These are phyloP conservation scores for Cardamine resedifolia DNA, from an alignment of 345 rosid genomes.

Conservation along the genomic window DNA sequence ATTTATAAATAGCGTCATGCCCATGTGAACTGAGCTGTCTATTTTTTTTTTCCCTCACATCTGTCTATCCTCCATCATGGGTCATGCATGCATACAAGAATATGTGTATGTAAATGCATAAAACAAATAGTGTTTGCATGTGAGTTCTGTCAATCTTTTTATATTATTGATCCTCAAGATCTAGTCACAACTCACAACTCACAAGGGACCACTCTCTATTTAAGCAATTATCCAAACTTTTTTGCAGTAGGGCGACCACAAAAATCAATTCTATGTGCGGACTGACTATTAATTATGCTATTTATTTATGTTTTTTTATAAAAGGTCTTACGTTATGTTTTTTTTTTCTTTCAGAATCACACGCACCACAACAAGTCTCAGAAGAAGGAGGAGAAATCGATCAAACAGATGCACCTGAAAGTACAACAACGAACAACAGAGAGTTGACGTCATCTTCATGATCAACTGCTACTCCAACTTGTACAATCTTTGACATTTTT, in stretches of 20 bases:
- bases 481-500: slow-evolving; percentile 37
- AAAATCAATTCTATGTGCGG: slow-evolving; percentile 16
- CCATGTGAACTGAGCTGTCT: slow-evolving; percentile 43
- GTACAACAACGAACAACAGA: slow-evolving; percentile 23
- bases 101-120: slow-evolving; percentile 17
- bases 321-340: neutral
- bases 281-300: slow-evolving; percentile 2
- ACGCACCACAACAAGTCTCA: slow-evolving; percentile 28
- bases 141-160: slow-evolving; percentile 35
- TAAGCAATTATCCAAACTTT: slow-evolving; percentile 29
- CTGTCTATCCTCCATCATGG: slow-evolving; percentile 36
- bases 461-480: slow-evolving; percentile 23
- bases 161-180: slow-evolving; percentile 33
- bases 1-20: slow-evolving; percentile 24
- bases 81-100: slow-evolving; percentile 29
- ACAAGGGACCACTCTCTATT: slow-evolving; percentile 38
- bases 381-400: slow-evolving; percentile 23
- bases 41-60: slow-evolving; percentile 18
- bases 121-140: slow-evolving; percentile 39
- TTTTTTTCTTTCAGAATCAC: slow-evolving; percentile 31
- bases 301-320: neutral
- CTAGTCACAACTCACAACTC: slow-evolving; percentile 35
- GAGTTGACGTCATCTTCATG: slow-evolving; percentile 29
- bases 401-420: slow-evolving; percentile 33
- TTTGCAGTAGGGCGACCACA: slow-evolving; percentile 23